Evolutionary conservation across 805 yeast species (phyloP).

Genomic region (Schwanniomyces vanrijiae): DNA sequence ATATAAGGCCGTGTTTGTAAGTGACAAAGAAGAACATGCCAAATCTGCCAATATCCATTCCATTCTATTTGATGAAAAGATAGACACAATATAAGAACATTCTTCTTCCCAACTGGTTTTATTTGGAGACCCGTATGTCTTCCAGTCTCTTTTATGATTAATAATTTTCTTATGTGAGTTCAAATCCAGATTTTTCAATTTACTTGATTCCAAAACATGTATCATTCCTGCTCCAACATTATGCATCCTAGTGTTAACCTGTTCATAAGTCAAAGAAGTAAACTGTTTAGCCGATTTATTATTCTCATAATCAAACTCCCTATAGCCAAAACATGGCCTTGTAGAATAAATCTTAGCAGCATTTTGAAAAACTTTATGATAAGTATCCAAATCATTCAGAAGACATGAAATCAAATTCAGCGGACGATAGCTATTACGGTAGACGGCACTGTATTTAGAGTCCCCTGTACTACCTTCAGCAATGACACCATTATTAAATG

Average conservation of each 20-base stretch:
- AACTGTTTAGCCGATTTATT: conserved; percentile 7
- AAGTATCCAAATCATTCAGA: conserved; percentile 22
- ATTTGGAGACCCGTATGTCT: conserved; percentile 8
- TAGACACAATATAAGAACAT: conserved; percentile 30
- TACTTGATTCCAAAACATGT: conserved; percentile 21
- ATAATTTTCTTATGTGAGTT: conserved; percentile 17
- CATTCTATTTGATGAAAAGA: conserved; percentile 33
- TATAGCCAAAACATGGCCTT: conserved; percentile 22
- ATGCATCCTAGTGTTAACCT: conserved; percentile 30
- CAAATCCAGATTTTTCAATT: conserved; percentile 13
- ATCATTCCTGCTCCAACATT: conserved; percentile 42
- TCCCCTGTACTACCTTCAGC: not conserved
- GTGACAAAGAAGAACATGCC: conserved; percentile 30
- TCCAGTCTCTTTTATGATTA: conserved; percentile 16
- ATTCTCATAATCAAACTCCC: conserved; percentile 19
- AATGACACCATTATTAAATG: conserved; percentile 26
- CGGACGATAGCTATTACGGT: conserved; percentile 29
- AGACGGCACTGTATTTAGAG: conserved; percentile 27
- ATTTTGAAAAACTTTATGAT: conserved; percentile 17
- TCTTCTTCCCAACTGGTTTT: conserved; percentile 13
- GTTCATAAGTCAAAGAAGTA: conserved; percentile 19
- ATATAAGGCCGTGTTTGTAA: conserved; percentile 40
- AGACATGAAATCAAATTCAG: conserved; percentile 10
- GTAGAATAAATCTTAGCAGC: conserved; percentile 15
- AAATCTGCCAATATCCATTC: conserved; percentile 41